phyloP scores from a whole-genome alignment of 345 rosid genomes.

The Syzygium jambos region DNA sequence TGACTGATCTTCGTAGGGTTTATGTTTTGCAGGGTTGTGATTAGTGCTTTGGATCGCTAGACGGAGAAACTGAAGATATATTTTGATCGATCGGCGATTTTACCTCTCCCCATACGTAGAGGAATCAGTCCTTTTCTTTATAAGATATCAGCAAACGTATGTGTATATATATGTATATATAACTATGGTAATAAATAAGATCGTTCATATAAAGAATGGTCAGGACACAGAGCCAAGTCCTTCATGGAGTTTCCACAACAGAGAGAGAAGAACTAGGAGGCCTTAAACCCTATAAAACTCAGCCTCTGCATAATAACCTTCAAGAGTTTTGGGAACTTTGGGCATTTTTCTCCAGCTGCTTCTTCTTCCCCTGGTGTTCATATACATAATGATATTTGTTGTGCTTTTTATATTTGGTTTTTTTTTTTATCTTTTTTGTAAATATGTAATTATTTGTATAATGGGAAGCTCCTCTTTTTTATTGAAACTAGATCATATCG shows the following conservation, averaged over 20 bases:
- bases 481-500: background rate
- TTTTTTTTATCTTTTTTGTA: background rate
- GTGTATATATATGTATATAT: background rate
- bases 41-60: conserved; percentile 63
- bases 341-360: background rate
- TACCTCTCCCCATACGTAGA: background rate
- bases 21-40: conserved; percentile 46
- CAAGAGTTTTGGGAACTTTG: background rate
- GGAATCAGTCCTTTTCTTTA: background rate
- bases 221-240: background rate
- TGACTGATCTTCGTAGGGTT: background rate
- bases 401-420: background rate
- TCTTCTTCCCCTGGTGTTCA: background rate
- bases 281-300: background rate
- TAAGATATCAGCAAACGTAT: background rate
- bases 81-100: background rate
- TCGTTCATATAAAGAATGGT: background rate
- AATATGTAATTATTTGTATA: background rate
- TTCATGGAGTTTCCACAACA: background rate
- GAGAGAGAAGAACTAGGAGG: background rate
- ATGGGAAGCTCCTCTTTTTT: background rate
- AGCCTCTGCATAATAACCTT: background rate
- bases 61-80: background rate
- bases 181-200: background rate
- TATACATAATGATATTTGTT: background rate